Conservation (phyloP, 2,329 filamentous ascomycete species). For the Escovopsis weberi region DNA sequence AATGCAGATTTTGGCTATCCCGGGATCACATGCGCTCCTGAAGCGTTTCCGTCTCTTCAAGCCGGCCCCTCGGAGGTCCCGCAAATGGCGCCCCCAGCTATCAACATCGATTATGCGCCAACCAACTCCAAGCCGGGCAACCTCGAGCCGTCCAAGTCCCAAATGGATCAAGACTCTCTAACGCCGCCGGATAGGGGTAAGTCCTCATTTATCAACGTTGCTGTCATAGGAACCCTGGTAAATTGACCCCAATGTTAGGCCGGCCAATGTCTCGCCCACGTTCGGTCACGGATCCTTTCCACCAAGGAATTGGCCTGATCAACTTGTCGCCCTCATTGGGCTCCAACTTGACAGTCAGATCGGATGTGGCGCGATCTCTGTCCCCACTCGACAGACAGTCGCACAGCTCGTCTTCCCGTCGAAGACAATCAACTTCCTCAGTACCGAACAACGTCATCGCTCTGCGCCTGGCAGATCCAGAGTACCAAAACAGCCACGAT, state of each 20-base stretch:
- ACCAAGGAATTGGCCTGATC: conserved; percentile 28
- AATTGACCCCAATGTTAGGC: conserved; percentile 16
- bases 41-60: conserved; percentile 39
- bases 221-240: too few species aligned
- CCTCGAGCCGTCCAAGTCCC: conserved; percentile 40
- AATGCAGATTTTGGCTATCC: conserved; percentile 27
- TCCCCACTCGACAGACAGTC: conserved; percentile 44
- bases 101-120: conserved; percentile 86
- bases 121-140: conserved; percentile 35
- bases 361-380: conserved; percentile 38
- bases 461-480: conserved; percentile 79
- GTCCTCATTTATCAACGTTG: conserved; percentile 7
- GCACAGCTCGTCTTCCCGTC: conserved; percentile 18
- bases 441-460: conserved; percentile 57
- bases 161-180: conserved; percentile 62
- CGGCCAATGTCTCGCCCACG: conserved; percentile 35
- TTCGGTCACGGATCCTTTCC: conserved; percentile 47
- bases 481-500: conserved; percentile 54
- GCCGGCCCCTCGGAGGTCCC: conserved; percentile 45
- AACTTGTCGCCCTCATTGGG: conserved; percentile 37
- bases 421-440: conserved; percentile 48
- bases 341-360: conserved; percentile 28
- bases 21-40: conserved; percentile 22
- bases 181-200: conserved; percentile 64
- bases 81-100: conserved; percentile 81